These are phyloP conservation scores for Geranium incanum DNA, from an alignment of 441 rosid genomes.

Conservation along the genomic window DNA sequence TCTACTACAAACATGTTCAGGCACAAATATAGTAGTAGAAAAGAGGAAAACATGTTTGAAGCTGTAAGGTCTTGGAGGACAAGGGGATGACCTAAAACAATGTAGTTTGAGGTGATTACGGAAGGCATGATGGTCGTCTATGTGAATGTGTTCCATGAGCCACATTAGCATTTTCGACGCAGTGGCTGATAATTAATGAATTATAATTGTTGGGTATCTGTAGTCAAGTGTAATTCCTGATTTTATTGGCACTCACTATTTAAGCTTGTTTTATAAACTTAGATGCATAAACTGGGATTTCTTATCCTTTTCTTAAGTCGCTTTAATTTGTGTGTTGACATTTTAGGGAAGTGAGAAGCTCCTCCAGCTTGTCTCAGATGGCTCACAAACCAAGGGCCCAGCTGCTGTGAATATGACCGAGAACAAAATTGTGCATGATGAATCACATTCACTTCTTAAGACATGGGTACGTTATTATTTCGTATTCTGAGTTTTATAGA, in stretches of 20 bases:
- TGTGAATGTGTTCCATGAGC: too few relatives aligned
- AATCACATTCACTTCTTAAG: conserved; percentile 19
- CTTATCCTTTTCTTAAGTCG: neutral
- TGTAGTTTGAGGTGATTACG: neutral
- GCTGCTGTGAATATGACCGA: conserved; percentile 19
- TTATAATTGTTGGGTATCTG: too few relatives aligned
- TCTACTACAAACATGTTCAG: too few relatives aligned
- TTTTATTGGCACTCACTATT: neutral
- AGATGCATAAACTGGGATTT: neutral
- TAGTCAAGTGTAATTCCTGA: neutral
- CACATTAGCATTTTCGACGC: too few relatives aligned
- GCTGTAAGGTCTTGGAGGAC: neutral
- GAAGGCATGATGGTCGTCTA: neutral
- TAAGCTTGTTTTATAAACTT: neutral
- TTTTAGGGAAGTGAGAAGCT: conserved; percentile 86
- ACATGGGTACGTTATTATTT: conserved; percentile 42
- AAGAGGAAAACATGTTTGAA: too few relatives aligned
- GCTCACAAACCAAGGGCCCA: conserved; percentile 29
- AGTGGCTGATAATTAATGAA: too few relatives aligned
- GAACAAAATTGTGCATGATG: conserved; percentile 22
- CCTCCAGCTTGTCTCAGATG: conserved; percentile 58
- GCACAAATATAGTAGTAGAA: too few relatives aligned
- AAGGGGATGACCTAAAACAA: neutral
- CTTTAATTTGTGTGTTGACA: conserved; percentile 14
- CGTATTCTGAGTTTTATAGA: conserved; percentile 1